phyloP scores from a whole-genome alignment of 139 green algal genomes.

The Closterium sp. region DNA sequence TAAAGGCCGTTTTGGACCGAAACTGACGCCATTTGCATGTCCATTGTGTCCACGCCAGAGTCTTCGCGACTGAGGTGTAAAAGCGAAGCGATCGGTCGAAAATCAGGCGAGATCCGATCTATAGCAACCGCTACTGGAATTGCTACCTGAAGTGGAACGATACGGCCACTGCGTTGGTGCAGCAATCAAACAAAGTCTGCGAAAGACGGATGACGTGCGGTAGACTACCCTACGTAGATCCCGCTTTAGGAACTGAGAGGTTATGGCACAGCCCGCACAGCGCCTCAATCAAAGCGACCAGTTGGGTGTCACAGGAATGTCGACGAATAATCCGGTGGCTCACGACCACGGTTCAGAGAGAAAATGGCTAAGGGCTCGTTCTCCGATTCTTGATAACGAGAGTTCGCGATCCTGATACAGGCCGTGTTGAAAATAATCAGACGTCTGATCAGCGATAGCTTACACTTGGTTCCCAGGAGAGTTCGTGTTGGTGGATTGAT shows the following conservation, averaged over 20 bases:
- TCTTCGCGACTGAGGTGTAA: neutral
- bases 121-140: neutral
- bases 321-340: neutral
- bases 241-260: neutral
- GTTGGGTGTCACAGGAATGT: neutral
- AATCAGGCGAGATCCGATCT: neutral
- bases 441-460: neutral
- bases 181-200: neutral
- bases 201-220: neutral
- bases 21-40: neutral
- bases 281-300: neutral
- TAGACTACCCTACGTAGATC: neutral
- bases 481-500: no score
- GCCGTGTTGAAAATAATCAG: neutral
- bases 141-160: neutral
- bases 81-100: neutral
- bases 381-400: neutral
- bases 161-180: neutral
- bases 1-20: neutral
- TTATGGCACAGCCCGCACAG: neutral
- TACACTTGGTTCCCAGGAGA: no score
- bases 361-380: neutral
- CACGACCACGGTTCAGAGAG: neutral
- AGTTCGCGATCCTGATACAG: neutral
- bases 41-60: neutral